Percentiles rank a stretch among this genome's conserved stretches.
Conservation (phyloP, 331 rosid species). For the Ulmus americana region DNA sequence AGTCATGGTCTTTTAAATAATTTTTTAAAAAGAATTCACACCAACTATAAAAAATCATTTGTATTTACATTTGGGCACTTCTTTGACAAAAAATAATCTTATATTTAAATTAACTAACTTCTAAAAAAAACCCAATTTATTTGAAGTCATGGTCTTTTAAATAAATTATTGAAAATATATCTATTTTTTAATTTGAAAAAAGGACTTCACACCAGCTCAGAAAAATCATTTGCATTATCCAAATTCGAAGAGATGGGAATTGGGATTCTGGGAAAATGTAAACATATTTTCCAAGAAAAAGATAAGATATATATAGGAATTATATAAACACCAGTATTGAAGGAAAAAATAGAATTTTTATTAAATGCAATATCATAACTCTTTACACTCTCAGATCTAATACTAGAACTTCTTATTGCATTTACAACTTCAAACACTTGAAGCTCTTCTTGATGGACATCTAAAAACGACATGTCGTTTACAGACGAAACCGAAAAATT, state of each 20-base stretch:
- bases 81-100: too few species aligned
- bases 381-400: slow-evolving; percentile 2
- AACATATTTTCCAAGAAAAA: background rate
- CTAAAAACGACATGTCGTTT: background rate
- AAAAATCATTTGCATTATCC: background rate
- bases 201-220: background rate
- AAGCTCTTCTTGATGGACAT: slow-evolving; percentile 10
- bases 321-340: slow-evolving; percentile 2
- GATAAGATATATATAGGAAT: background rate
- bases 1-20: slow-evolving; percentile 1
- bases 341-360: slow-evolving; percentile 4
- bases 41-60: too few species aligned
- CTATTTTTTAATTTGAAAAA: too few species aligned
- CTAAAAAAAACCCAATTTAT: too few species aligned
- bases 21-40: background rate
- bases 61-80: too few species aligned
- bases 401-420: background rate
- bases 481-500: slow-evolving; percentile 1
- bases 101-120: too few species aligned
- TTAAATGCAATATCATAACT: slow-evolving; percentile 11
- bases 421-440: background rate
- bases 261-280: background rate
- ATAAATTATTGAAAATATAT: too few species aligned
- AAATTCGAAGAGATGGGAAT: background rate
- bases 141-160: too few species aligned